Evolutionary conservation across 2,329 filamentous ascomycete genomes (phyloP).

Genomic region (Curvularia spicifera): DNA sequence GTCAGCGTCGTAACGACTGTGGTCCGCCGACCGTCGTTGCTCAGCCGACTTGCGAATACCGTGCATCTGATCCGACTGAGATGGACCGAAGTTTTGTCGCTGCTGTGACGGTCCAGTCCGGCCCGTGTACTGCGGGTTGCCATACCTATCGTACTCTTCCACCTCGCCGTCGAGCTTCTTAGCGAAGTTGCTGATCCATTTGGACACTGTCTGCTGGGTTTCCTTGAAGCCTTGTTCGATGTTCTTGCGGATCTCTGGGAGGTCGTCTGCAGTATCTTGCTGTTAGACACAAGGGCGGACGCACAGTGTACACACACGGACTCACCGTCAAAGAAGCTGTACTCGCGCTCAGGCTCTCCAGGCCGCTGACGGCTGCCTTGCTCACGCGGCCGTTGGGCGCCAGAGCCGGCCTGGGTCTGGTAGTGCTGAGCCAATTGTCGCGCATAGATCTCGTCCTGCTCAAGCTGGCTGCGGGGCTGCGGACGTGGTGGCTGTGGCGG

Average conservation of each 20-base stretch:
- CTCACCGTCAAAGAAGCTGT: conserved; percentile 84
- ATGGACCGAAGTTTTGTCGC: conserved; percentile 49
- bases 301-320: not conserved
- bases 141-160: conserved; percentile 66
- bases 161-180: conserved; percentile 88
- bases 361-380: conserved; percentile 57
- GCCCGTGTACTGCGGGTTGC: conserved; percentile 43
- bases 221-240: conserved; percentile 93
- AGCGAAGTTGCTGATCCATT: conserved; percentile 88
- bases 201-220: conserved; percentile 90
- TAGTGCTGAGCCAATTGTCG: conserved; percentile 93
- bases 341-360: conserved; percentile 69
- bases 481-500: conserved; percentile 83
- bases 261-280: conserved; percentile 69
- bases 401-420: conserved; percentile 54
- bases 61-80: conserved; percentile 50
- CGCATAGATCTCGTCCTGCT: conserved; percentile 89
- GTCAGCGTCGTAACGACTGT: conserved; percentile 92
- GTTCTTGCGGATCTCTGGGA: conserved; percentile 91
- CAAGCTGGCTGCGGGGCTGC: conserved; percentile 76
- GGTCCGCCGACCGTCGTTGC: conserved; percentile 76
- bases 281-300: not conserved
- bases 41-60: conserved; percentile 51
- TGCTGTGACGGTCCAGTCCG: conserved; percentile 35
- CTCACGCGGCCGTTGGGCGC: conserved; percentile 41